A percentile compares a stretch with the other conserved stretches of the same genome.
Conservation (phyloP, 2,329 filamentous ascomycete genomes). For the Cladophialophora bantiana region DNA sequence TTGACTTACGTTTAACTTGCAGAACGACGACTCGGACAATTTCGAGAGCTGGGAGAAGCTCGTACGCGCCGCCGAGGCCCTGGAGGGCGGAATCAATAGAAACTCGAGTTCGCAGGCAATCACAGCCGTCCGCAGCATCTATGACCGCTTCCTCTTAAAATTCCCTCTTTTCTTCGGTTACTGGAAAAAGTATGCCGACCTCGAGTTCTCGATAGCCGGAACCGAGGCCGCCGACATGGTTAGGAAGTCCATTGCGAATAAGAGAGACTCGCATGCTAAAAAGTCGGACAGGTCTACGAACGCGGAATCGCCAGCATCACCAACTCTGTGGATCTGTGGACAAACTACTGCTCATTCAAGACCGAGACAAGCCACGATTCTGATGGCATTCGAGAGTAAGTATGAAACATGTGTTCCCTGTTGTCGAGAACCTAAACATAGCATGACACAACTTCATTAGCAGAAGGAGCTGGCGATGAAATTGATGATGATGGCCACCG, state of each 20-base stretch:
- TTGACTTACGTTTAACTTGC: constrained; percentile 5
- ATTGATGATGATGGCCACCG: constrained; percentile 47
- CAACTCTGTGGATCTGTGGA: constrained; percentile 95
- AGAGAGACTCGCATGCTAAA: constrained; percentile 27
- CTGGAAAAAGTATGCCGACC: constrained; percentile 99
- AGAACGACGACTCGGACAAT: constrained; percentile 79
- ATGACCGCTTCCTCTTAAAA: constrained; percentile 91
- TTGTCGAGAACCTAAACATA: constrained; percentile 59
- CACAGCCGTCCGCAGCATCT: constrained; percentile 81
- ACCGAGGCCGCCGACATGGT: constrained; percentile 98
- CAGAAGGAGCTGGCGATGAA: constrained; percentile 43
- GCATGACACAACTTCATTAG: constrained; percentile 51
- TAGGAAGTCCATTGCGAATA: constrained; percentile 42
- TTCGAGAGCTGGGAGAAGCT: constrained; percentile 96
- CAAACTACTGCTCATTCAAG: constrained; percentile 97
- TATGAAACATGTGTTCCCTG: constrained; percentile 72
- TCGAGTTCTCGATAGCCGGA: constrained; percentile 95
- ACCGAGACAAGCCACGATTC: constrained; percentile 95
- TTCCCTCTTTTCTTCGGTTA: constrained; percentile 97
- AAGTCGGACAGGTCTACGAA: constrained; percentile 77
- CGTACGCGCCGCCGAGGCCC: constrained; percentile 77
- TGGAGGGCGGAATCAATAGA: constrained; percentile 92
- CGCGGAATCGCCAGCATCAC: constrained; percentile 91
- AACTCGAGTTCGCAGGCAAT: constrained; percentile 97
- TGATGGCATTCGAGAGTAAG: constrained; percentile 99